Base-by-base conservation (phyloP, 139 green algal genomes). In the Tetradesmus obliquus region DNA sequence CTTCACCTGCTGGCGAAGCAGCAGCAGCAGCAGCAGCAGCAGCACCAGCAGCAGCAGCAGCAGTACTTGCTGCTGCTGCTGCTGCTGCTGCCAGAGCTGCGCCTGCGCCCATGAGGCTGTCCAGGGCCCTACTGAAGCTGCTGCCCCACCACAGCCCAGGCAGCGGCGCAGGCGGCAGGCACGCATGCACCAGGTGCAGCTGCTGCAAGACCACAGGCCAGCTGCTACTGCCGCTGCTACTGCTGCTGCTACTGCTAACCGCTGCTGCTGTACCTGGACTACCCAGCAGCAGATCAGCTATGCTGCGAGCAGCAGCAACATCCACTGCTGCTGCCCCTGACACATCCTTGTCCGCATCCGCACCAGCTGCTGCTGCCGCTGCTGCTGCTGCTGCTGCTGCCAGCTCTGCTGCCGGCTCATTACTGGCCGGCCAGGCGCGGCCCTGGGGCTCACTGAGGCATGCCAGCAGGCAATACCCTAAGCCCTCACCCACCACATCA, bases 31-130 rank as follows among this genome's bases (percentile, higher is more conserved):
- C 55, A 88, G 32, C 79, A 81, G 72, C 72, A 81, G 19, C 72
- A 72, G 60, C 60, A 72, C 1, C 60, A 13, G 10, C 60, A 10
- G 60, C 60, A 72, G 1, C 60, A 81, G 19, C n/a, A 81, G 9
- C 20, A 81, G 13, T 9, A 51, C 72, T 5, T n/a, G 81, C 53
- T 69, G 55, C 55, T 54, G 58, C 58, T 82, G 45, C 62, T 82
- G 85, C 85, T 89, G 85, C 85, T 89, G 85, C 85, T 66, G 66
- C 45, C 85, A 89, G 66, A 8, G 62, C 32, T 22, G 66, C 66
- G 54, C 32, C 86, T 83, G 86, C 86, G 66, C 55, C 86, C 71
- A 74, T 7, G 6, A 90, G 12, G 69, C 69, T 84, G 55, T 84
- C 54, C 3, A 84, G 5, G 55, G 71, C 86, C 9, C 86, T 69